Conservation (phyloP, 2,329 filamentous ascomycete species). For the Cladosporium cucumerinum region DNA sequence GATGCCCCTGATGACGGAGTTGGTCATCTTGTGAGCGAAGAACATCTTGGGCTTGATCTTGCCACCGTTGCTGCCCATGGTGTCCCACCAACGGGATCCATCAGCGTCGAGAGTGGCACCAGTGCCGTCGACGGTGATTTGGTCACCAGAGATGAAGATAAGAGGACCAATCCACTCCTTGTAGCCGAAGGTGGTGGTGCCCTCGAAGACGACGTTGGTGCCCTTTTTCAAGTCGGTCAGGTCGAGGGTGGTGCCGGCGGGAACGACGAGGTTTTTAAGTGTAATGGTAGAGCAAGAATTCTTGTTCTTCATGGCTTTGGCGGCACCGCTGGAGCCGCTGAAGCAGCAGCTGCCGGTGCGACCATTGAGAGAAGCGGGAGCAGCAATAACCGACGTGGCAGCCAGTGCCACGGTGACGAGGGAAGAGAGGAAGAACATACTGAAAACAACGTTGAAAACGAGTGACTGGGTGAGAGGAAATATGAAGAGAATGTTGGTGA, state of each 20-base stretch:
- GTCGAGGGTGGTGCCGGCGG: constrained; percentile 38
- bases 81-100: constrained; percentile 60
- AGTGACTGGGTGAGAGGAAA: constrained; percentile 12
- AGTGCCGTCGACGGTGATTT: constrained; percentile 53
- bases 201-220: constrained; percentile 57
- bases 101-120: constrained; percentile 56
- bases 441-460: constrained; percentile 2
- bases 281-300: constrained; percentile 35
- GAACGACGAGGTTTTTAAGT: constrained; percentile 37
- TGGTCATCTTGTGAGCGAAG: constrained; percentile 51
- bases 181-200: constrained; percentile 65
- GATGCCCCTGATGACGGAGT: constrained; percentile 48
- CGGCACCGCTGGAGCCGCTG: constrained; percentile 26
- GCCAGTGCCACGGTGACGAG: constrained; percentile 14
- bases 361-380: constrained; percentile 20
- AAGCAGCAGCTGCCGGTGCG: constrained; percentile 31
- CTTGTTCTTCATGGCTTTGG: constrained; percentile 28
- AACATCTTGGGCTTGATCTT: constrained; percentile 65
- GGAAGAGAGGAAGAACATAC: constrained; percentile 14
- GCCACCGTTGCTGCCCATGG: constrained; percentile 57
- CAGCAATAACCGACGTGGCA: constrained; percentile 12
- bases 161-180: constrained; percentile 64
- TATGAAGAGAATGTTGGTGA: constrained; percentile 10
- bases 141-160: constrained; percentile 57
- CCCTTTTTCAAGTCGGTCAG: constrained; percentile 34